Conservation (phyloP, 306 rosid species). For the Cucurbita maxima region DNA sequence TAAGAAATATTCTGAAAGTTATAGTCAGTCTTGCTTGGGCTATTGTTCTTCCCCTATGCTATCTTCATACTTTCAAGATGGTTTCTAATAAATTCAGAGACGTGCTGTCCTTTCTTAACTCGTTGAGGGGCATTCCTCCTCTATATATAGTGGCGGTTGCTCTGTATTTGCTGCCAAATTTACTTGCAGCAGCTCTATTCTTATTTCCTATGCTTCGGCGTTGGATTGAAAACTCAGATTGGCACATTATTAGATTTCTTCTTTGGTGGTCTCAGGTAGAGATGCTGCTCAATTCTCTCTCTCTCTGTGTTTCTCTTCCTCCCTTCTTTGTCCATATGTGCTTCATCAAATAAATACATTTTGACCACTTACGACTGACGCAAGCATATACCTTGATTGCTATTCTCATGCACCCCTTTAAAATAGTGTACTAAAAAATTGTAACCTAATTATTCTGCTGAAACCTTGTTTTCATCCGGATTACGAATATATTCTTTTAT, state of each 20-base stretch:
- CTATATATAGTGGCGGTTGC: conserved; percentile 59
- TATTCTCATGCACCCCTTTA: background rate
- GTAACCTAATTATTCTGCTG: background rate
- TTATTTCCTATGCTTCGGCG: conserved; percentile 91
- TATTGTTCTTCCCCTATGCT: conserved; percentile 57
- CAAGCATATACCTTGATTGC: conserved; percentile 5
- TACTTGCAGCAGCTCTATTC: conserved; percentile 54
- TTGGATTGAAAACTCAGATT: conserved; percentile 95
- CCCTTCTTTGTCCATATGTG: background rate
- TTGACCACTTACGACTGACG: background rate
- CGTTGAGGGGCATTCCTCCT: conserved; percentile 48
- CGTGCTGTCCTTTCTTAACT: conserved; percentile 34
- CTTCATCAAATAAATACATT: background rate
- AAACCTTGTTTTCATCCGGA: background rate
- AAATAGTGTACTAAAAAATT: background rate
- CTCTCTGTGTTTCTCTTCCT: background rate
- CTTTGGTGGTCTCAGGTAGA: conserved; percentile 98
- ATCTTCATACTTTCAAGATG: conserved; percentile 34
- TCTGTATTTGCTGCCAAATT: conserved; percentile 76
- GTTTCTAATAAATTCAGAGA: conserved; percentile 23
- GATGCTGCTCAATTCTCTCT: conserved; percentile 1
- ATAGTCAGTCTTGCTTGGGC: conserved; percentile 71
- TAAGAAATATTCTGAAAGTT: conserved; percentile 70
- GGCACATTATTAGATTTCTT: conserved; percentile 79
- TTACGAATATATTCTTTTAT: background rate